Evolutionary conservation across 768 basidiomycete genomes (phyloP), one percentile per base, ranked within the genome.

Genomic region (Cubamyces lactineus): DNA sequence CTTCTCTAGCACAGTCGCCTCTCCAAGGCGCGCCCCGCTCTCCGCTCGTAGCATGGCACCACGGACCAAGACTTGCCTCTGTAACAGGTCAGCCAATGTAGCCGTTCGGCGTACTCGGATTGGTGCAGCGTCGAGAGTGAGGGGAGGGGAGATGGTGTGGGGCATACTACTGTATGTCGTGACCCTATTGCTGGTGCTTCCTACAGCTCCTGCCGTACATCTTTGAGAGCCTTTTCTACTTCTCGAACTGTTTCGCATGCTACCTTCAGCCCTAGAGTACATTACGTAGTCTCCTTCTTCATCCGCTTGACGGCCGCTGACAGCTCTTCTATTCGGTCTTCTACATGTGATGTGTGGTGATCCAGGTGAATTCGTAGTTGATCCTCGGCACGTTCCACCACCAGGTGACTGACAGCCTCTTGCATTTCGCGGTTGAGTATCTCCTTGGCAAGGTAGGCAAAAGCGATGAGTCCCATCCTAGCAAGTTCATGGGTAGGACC

Each of bases 101-200:
- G 41, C 57, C 24, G 59, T 55, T 2, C 52, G 53, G 5, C 56
- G 58, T 15, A 40, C 40, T 12, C 46, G 58, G 49, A 24, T 23
- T n/a, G 57, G 57, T 13, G 57, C 57, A 16, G 49, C 23, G 4
- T 59, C 57, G 4, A 59, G 21, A 1, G 57, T 51, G 38, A 59
- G 40, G 12, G 23, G 17, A 0, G 39, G 40, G 11, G 40, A 11
- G 28, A 26, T 7, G 1, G 17, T 7, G n/a, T 40, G 0, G 40
- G 57, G 21, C 57, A 40, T 24, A n/a, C n/a, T n/a, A n/a, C n/a
- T n/a, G n/a, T n/a, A n/a, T n/a, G n/a, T n/a, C n/a, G n/a, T n/a
- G n/a, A n/a, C n/a, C n/a, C n/a, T n/a, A n/a, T n/a, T n/a, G n/a
- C n/a, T n/a, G n/a, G n/a, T n/a, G n/a, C n/a, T n/a, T n/a, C n/a